phyloP scores from a whole-genome alignment of 2,329 filamentous ascomycete genomes.

The Teratosphaeriaceae sp. region DNA sequence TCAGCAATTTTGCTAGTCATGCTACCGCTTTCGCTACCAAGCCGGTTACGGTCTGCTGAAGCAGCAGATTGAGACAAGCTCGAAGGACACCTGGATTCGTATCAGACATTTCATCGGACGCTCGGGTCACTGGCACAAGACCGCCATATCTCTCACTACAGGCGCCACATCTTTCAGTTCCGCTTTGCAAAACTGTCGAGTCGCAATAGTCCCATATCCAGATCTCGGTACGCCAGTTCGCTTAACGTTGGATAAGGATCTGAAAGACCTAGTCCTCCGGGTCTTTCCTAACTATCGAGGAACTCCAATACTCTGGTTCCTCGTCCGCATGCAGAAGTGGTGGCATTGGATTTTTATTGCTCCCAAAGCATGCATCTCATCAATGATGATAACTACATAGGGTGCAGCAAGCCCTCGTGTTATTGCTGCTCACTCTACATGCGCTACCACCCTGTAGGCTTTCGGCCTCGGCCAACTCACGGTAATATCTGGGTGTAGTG shows the following conservation, averaged over 20 bases:
- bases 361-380: not conserved
- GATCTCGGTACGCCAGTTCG: not conserved
- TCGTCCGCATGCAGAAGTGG: not conserved
- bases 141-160: not conserved
- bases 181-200: not conserved
- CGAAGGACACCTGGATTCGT: not conserved
- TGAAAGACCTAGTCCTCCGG: not conserved
- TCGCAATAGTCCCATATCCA: not conserved
- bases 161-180: not conserved
- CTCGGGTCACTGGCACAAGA: not conserved
- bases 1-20: no score
- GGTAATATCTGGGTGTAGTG: not conserved
- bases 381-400: not conserved
- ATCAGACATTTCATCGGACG: not conserved
- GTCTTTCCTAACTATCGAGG: not conserved
- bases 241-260: not conserved
- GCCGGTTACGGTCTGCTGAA: not conserved
- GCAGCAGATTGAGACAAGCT: not conserved
- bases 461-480: not conserved
- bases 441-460: not conserved
- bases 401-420: not conserved
- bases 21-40: not conserved
- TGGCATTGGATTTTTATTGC: not conserved
- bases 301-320: not conserved
- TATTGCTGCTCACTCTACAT: constrained; percentile 1